Evolutionary conservation across 75 land plant genomes (phyloP).

Genomic region (Picea glauca): DNA sequence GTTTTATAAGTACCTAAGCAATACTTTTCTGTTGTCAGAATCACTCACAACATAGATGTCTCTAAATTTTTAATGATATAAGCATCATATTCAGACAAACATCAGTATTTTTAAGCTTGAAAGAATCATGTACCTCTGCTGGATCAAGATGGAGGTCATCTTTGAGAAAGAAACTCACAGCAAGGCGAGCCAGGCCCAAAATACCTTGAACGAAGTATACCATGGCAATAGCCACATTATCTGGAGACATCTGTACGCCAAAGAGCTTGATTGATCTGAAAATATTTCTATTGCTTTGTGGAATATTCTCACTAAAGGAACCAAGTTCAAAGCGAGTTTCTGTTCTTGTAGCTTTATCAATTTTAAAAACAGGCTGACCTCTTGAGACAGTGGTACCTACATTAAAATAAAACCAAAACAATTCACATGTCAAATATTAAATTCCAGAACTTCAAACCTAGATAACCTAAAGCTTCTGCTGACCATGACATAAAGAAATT

Average conservation of each 20-base stretch:
- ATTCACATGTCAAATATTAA: neutral
- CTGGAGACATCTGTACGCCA: constrained; percentile 91
- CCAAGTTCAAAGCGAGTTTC: constrained; percentile 14
- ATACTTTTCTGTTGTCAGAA: neutral
- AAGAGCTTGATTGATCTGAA: constrained; percentile 31
- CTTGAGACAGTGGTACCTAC: constrained; percentile 12
- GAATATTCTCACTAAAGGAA: constrained; percentile 3
- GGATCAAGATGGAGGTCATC: constrained; percentile 98
- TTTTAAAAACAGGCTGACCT: neutral
- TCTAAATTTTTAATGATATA: neutral
- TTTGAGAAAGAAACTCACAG: constrained; percentile 94
- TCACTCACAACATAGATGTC: neutral
- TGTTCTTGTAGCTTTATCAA: constrained; percentile 13
- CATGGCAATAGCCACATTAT: constrained; percentile 88
- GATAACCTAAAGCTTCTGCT: neutral
- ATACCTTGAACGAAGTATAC: constrained; percentile 99
- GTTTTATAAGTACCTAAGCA: no score
- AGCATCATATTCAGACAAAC: neutral
- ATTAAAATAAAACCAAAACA: neutral
- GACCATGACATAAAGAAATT: neutral
- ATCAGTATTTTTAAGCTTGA: neutral
- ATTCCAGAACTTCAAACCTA: neutral
- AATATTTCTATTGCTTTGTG: constrained; percentile 19
- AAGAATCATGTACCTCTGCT: constrained; percentile 66
- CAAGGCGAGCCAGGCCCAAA: constrained; percentile 88